phyloP scores from a whole-genome alignment of 768 basidiomycete genomes.

The Boletus vermiculosoides region DNA sequence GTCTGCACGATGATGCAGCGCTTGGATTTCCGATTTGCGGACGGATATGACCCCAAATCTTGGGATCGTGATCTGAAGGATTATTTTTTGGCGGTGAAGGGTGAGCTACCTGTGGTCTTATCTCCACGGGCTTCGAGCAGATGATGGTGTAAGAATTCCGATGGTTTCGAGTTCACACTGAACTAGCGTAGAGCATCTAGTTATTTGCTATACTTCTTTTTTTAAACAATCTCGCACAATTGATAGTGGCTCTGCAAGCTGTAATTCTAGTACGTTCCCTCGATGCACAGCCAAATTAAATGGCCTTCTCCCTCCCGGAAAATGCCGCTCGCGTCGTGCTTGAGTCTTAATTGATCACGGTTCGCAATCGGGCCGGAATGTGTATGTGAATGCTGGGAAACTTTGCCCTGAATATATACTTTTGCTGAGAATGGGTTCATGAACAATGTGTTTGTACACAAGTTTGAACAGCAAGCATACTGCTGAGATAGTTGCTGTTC shows the following conservation, averaged over 20 bases:
- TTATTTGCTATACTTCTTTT: slow-evolving; percentile 16
- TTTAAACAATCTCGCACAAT: slow-evolving; percentile 12
- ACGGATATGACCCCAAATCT: slow-evolving; percentile 34
- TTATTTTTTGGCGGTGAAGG: slow-evolving; percentile 38
- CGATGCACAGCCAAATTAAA: neutral
- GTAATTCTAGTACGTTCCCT: slow-evolving; percentile 19
- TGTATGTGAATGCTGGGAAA: neutral
- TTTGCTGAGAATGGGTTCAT: slow-evolving; percentile 1
- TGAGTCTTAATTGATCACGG: neutral
- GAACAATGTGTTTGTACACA: neutral
- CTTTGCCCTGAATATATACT: slow-evolving; percentile 7
- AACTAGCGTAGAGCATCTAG: slow-evolving; percentile 28
- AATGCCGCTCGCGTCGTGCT: neutral
- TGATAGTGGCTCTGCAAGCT: slow-evolving; percentile 4
- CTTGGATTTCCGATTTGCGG: slow-evolving; percentile 40
- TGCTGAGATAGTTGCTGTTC: neutral
- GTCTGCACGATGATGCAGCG: slow-evolving; percentile 39
- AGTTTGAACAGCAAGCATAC: neutral
- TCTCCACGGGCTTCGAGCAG: slow-evolving; percentile 30
- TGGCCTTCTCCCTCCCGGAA: neutral
- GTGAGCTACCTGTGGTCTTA: slow-evolving; percentile 35
- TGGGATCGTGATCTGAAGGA: slow-evolving; percentile 40
- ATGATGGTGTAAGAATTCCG: slow-evolving; percentile 15
- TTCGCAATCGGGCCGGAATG: neutral
- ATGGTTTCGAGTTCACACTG: slow-evolving; percentile 14